phyloP scores from a whole-genome alignment of 106 monocot genomes.

The Dendrobium catenatum region DNA sequence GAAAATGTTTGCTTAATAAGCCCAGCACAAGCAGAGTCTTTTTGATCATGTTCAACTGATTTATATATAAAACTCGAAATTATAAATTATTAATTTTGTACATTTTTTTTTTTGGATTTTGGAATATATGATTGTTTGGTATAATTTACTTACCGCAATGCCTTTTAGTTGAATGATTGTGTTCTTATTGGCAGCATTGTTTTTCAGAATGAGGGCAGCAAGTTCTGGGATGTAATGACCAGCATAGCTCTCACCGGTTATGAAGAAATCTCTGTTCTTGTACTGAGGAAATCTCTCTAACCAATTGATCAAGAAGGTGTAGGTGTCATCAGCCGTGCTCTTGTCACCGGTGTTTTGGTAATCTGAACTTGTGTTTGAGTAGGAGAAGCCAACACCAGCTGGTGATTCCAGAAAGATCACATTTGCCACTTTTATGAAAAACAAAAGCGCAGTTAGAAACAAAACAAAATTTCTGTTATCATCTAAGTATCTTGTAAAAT shows the following conservation, averaged over 20 bases:
- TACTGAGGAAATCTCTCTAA: neutral
- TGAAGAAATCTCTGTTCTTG: constrained; percentile 7
- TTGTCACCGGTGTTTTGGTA: constrained; percentile 15
- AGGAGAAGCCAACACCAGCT: constrained; percentile 31
- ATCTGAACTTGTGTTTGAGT: constrained; percentile 26
- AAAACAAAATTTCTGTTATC: too few species aligned
- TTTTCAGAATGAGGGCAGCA: constrained; percentile 13
- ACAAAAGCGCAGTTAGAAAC: too few species aligned
- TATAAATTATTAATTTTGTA: too few species aligned
- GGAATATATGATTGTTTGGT: too few species aligned
- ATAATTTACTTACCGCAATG: constrained; percentile 19
- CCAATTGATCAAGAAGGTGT: constrained; percentile 29
- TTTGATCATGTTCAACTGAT: too few species aligned
- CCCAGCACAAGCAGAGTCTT: too few species aligned
- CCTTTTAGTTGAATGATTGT: constrained; percentile 28
- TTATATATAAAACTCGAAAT: too few species aligned
- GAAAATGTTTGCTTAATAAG: too few species aligned
- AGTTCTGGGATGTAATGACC: constrained; percentile 36
- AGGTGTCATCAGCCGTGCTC: constrained; percentile 21
- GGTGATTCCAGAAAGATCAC: constrained; percentile 35
- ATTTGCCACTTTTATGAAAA: constrained; percentile 21
- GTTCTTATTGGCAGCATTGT: constrained; percentile 13
- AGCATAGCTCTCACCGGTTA: constrained; percentile 28
- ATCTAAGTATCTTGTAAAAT: too few species aligned
- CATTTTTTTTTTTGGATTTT: too few species aligned